phyloP scores from a whole-genome alignment of 2,329 filamentous ascomycete species.

The Penicillium sp. region DNA sequence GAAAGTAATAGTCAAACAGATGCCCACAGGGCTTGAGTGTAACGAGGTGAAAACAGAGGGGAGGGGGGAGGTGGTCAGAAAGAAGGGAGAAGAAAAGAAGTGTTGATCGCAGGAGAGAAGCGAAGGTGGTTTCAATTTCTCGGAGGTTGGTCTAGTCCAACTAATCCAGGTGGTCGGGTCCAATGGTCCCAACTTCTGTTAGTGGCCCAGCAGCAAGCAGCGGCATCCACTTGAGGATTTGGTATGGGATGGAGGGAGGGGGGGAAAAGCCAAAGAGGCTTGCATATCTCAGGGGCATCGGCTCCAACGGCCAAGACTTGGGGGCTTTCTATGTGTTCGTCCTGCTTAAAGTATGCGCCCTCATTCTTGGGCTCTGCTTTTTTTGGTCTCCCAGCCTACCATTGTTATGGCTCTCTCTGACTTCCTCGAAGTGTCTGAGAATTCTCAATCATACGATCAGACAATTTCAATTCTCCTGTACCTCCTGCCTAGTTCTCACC shows the following conservation, averaged over 20 bases:
- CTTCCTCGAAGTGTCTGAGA: not conserved
- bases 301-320: conserved; percentile 16
- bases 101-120: conserved; percentile 18
- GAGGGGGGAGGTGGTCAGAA: conserved; percentile 19
- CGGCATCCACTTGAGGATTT: conserved; percentile 1
- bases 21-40: conserved; percentile 14
- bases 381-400: conserved; percentile 18
- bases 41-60: conserved; percentile 23
- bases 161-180: not conserved
- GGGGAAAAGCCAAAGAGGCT: not conserved
- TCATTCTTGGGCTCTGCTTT: conserved; percentile 16
- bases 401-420: conserved; percentile 12
- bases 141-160: conserved; percentile 21
- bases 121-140: conserved; percentile 25
- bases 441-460: conserved; percentile 1
- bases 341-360: conserved; percentile 8
- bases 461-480: not conserved
- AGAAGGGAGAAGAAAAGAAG: not conserved
- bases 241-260: conserved; percentile 13
- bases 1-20: conserved; percentile 15
- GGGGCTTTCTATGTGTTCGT: not conserved
- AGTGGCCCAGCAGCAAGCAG: conserved; percentile 14
- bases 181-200: not conserved
- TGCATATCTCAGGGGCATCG: conserved; percentile 31
- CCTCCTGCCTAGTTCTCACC: not conserved